Conservation (phyloP, 148 eudicot genomes). For the Amaranthus cruentus region DNA sequence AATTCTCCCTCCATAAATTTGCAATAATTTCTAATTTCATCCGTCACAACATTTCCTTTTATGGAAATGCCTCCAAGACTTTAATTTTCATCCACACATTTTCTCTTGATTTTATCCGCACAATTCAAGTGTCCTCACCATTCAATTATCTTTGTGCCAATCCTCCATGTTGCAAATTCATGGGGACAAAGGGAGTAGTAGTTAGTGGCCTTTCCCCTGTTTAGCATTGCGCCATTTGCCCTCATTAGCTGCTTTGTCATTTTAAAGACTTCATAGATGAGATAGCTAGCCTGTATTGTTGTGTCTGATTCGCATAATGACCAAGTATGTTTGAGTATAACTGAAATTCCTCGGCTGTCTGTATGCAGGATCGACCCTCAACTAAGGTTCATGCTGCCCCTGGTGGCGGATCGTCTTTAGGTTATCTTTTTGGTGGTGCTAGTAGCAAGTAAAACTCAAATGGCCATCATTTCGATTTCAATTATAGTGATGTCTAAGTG, state of each 20-base stretch:
- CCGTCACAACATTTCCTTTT: no score
- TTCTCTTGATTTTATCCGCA: no score
- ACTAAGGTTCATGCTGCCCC: slow-evolving; percentile 36
- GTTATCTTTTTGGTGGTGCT: slow-evolving; percentile 32
- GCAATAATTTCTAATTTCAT: no score
- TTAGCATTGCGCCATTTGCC: no score
- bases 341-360: slow-evolving; percentile 4
- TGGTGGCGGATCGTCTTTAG: slow-evolving; percentile 32
- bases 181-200: no score
- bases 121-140: no score
- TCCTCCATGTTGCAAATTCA: no score
- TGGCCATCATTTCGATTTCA: slow-evolving; percentile 8
- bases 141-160: no score
- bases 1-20: no score
- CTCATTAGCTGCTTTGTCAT: background rate
- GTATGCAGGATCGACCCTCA: slow-evolving; percentile 57
- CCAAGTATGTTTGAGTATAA: background rate
- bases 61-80: no score
- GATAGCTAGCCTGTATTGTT: background rate
- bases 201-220: no score
- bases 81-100: no score
- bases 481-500: slow-evolving; percentile 14
- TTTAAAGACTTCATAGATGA: background rate
- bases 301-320: background rate
- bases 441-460: slow-evolving; percentile 4